A percentile compares a stretch with the other conserved stretches of the same genome.
Conservation (phyloP, 2,329 filamentous ascomycete genomes). For the Simplicillium aogashimaense region DNA sequence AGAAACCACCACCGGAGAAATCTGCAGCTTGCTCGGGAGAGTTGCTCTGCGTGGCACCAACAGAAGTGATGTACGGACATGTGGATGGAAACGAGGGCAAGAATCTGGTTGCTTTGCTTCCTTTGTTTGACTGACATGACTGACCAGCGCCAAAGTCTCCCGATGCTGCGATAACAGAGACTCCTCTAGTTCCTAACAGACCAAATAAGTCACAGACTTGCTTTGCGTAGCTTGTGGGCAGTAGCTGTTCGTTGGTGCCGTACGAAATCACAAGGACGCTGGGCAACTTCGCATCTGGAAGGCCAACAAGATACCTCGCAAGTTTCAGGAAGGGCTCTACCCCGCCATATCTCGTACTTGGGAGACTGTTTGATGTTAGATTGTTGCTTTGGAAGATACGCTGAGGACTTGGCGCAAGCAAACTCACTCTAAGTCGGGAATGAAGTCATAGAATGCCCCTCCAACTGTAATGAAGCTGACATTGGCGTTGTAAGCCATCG, state of each 20-base stretch:
- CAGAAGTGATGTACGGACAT: constrained; percentile 52
- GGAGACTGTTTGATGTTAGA: background rate
- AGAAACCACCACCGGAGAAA: constrained; percentile 44
- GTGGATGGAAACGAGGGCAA: constrained; percentile 23
- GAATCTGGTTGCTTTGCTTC: constrained; percentile 20
- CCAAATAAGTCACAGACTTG: constrained; percentile 46
- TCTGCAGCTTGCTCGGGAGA: constrained; percentile 42
- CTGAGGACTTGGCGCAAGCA: background rate
- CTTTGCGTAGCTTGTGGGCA: constrained; percentile 47
- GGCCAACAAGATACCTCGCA: constrained; percentile 46
- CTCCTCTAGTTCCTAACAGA: constrained; percentile 55
- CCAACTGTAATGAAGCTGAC: constrained; percentile 22
- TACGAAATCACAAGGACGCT: constrained; percentile 61
- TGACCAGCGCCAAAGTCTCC: constrained; percentile 41
- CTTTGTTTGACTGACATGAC: constrained; percentile 26
- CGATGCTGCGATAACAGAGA: constrained; percentile 54
- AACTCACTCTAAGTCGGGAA: constrained; percentile 24
- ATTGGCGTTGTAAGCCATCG: constrained; percentile 21
- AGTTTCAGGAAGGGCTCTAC: constrained; percentile 62
- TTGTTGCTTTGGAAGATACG: background rate
- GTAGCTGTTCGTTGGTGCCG: constrained; percentile 56
- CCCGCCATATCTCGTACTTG: constrained; percentile 2
- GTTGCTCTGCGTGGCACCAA: constrained; percentile 44
- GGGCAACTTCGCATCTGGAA: constrained; percentile 45
- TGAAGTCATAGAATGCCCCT: constrained; percentile 18